Conservation (phyloP, 2,329 filamentous ascomycete genomes). For the Diaporthe eres region DNA sequence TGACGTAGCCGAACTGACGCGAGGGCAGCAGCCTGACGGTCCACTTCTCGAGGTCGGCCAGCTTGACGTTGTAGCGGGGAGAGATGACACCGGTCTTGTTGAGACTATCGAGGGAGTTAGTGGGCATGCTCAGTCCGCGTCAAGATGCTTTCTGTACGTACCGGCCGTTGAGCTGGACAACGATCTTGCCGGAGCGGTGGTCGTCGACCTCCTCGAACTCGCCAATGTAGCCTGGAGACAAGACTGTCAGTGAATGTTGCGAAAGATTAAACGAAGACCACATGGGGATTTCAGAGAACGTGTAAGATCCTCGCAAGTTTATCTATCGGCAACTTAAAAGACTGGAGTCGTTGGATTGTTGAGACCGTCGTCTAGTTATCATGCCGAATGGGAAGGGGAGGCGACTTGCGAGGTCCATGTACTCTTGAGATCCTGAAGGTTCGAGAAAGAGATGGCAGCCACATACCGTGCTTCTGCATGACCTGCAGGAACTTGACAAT, state of each 20-base stretch:
- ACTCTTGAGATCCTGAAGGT: slow-evolving; percentile 34
- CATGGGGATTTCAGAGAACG: slow-evolving; percentile 85
- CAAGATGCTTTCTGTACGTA: slow-evolving; percentile 42
- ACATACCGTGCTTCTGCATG: slow-evolving; percentile 99
- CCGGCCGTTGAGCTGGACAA: slow-evolving; percentile 99
- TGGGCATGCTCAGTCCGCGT: not conserved
- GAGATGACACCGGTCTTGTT: slow-evolving; percentile 99
- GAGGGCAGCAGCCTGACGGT: slow-evolving; percentile 98
- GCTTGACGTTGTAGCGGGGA: slow-evolving; percentile 99
- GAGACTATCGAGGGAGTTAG: slow-evolving; percentile 63
- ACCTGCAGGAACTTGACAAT: slow-evolving; percentile 99
- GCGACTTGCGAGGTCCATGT: slow-evolving; percentile 36
- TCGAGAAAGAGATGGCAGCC: slow-evolving; percentile 25
- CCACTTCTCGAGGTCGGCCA: slow-evolving; percentile 99
- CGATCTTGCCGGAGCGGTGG: slow-evolving; percentile 99
- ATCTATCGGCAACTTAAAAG: slow-evolving; percentile 99
- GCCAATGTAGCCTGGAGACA: slow-evolving; percentile 88
- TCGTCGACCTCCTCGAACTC: slow-evolving; percentile 99
- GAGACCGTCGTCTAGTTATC: slow-evolving; percentile 99
- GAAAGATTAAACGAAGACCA: slow-evolving; percentile 94
- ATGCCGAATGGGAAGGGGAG: slow-evolving; percentile 78
- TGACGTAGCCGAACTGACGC: slow-evolving; percentile 99
- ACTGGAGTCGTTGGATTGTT: slow-evolving; percentile 86
- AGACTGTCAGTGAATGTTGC: slow-evolving; percentile 81
- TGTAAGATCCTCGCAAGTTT: slow-evolving; percentile 92